Evolutionary conservation across 2,329 filamentous ascomycete species (phyloP).

Genomic region (Xylariaceae sp.): DNA sequence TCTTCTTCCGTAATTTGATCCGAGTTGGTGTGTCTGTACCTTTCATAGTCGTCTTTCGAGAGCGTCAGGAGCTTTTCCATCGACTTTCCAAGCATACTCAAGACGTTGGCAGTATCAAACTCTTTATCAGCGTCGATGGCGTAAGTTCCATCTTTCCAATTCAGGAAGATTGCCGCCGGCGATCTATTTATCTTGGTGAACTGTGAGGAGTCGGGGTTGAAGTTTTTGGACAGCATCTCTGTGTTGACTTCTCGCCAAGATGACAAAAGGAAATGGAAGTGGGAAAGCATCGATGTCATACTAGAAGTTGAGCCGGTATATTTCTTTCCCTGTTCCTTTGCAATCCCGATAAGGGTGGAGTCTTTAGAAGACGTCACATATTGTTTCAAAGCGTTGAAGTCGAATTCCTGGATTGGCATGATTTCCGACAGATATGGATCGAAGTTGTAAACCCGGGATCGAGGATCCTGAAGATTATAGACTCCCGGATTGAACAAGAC

Average conservation of each 20-base stretch:
- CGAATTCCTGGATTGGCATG: slow-evolving; percentile 91
- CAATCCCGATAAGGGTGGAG: slow-evolving; percentile 67
- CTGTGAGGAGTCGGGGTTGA: slow-evolving; percentile 60
- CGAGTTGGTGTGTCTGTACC: slow-evolving; percentile 71
- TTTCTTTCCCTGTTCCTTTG: slow-evolving; percentile 68
- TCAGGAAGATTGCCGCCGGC: slow-evolving; percentile 80
- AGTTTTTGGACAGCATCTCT: slow-evolving; percentile 66
- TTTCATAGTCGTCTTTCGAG: slow-evolving; percentile 80
- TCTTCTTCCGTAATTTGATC: slow-evolving; percentile 73
- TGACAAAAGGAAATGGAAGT: slow-evolving; percentile 92
- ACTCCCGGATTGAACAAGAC: slow-evolving; percentile 96
- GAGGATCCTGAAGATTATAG: slow-evolving; percentile 86
- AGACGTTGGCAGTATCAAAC: slow-evolving; percentile 79
- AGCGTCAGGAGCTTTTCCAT: slow-evolving; percentile 95
- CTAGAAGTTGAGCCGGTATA: slow-evolving; percentile 96
- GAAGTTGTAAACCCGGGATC: slow-evolving; percentile 91
- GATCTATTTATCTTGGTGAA: slow-evolving; percentile 75
- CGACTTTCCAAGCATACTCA: slow-evolving; percentile 91
- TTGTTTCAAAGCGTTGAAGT: slow-evolving; percentile 81
- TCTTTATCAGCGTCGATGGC: slow-evolving; percentile 97
- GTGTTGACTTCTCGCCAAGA: slow-evolving; percentile 75
- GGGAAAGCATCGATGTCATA: slow-evolving; percentile 84
- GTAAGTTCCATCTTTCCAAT: slow-evolving; percentile 82
- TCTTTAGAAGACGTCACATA: slow-evolving; percentile 95
- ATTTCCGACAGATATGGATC: slow-evolving; percentile 91